Evolutionary conservation across 768 basidiomycete species (phyloP), one percentile per base, ranked within the genome.

Genomic region (Rhodocollybia butyracea): DNA sequence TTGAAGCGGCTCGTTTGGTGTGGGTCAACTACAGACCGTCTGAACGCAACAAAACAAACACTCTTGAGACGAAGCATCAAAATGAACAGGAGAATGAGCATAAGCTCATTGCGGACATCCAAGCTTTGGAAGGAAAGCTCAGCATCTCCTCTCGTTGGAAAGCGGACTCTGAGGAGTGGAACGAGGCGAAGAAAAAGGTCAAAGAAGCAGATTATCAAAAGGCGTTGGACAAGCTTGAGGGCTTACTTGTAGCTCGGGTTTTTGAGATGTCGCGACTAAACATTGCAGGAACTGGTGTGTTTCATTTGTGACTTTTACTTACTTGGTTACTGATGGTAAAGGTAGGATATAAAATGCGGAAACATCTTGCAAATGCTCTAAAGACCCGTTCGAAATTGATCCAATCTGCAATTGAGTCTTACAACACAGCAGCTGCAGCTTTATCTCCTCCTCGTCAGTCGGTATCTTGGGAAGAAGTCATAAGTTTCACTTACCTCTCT

Each of bases 331-430:
- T 13, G 2, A 15, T 17, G 26, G 10, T 32, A 21, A 40, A 70
- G 70, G 68, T 10, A n/a, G n/a, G n/a, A n/a, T 72, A 70, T 58
- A 66, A 65, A 21, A 54, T 70, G 6, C 38, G 63, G 2, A 65
- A 60, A 29, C 67, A 70, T 51, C 64, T 70, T 29, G 55, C 55
- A 6, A 64, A 59, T 29, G 64, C 67, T 0, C 54, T 70, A 5
- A 41, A 38, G 48, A 51, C n/a, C 7, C 17, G 48, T 11, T 34
- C 30, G 7, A 36, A 12, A 8, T 13, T 31, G n/a, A 51, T 51
- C 24, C 48, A 36, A 13, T 21, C 12, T 8, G 48, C 48, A 7
- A 7, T 51, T 15, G n/a, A 19, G 0, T 7, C 32, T 7, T 51
- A 51, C 24, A 51, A 51, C 22, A 31, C 11, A 8, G 48, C 48